phyloP scores from a whole-genome alignment of 2,329 filamentous ascomycete genomes.

The Ascochyta viciae-villosae region DNA sequence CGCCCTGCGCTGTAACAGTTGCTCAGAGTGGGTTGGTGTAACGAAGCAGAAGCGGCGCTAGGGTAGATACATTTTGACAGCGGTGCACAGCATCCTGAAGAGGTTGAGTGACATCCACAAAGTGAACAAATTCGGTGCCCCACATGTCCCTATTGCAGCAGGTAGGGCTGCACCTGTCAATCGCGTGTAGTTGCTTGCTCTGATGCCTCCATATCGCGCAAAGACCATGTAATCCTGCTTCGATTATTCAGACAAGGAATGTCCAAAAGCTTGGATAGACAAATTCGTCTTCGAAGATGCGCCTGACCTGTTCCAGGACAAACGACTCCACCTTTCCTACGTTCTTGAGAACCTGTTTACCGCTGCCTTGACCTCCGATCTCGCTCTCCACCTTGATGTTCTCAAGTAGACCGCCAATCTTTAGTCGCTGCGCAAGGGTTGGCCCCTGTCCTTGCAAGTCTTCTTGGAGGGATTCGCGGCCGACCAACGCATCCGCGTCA shows the following conservation, averaged over 20 bases:
- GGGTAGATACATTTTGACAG: conserved; percentile 43
- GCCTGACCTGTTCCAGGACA: conserved; percentile 91
- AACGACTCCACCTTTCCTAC: conserved; percentile 99
- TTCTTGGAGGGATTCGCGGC: conserved; percentile 48
- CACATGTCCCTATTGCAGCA: conserved; percentile 25
- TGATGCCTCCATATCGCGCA: not conserved
- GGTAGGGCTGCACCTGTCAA: conserved; percentile 17
- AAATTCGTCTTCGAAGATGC: conserved; percentile 98
- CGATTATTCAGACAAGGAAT: conserved; percentile 73
- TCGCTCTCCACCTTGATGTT: conserved; percentile 97
- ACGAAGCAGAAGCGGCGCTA: conserved; percentile 26
- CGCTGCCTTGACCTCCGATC: conserved; percentile 89
- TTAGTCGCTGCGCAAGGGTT: conserved; percentile 44
- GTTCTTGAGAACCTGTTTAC: conserved; percentile 96
- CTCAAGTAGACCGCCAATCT: conserved; percentile 79
- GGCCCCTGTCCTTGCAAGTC: conserved; percentile 35
- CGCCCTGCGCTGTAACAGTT: conserved; percentile 44
- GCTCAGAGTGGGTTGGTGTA: conserved; percentile 36
- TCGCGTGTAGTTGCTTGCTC: conserved; percentile 16
- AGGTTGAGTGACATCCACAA: conserved; percentile 27
- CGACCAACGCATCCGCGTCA: conserved; percentile 76
- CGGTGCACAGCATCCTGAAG: conserved; percentile 27
- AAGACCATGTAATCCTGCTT: not conserved
- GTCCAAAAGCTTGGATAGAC: conserved; percentile 99
- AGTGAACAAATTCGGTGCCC: conserved; percentile 26